These are phyloP conservation scores for Lichina pygmaea DNA, from an alignment of 495 filamentous ascomycete genomes.

Conservation along the genomic window DNA sequence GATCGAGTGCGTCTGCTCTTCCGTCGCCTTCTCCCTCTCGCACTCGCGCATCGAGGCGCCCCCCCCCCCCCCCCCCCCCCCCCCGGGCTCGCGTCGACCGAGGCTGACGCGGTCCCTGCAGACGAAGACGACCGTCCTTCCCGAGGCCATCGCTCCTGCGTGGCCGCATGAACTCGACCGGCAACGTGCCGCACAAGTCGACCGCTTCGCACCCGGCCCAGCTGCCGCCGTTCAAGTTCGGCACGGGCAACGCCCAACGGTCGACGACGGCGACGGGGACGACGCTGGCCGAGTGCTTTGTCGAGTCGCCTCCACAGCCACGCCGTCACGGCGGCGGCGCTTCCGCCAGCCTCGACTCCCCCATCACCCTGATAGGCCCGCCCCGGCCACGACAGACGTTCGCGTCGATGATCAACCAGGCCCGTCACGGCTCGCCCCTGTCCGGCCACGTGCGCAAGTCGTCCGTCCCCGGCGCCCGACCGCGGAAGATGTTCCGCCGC, in stretches of 20 bases:
- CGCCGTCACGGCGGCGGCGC: too few relatives aligned
- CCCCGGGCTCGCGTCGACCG: too few relatives aligned
- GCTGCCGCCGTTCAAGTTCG: conserved; percentile 51
- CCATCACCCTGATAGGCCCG: conserved; percentile 18
- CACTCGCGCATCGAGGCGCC: too few relatives aligned
- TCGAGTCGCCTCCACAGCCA: conserved; percentile 29
- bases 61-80: too few relatives aligned
- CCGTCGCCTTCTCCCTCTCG: not conserved
- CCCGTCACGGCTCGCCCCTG: conserved; percentile 45
- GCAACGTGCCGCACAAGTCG: conserved; percentile 17
- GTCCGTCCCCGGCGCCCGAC: conserved; percentile 43
- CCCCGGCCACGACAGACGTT: conserved; percentile 36
- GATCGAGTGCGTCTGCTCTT: not conserved
- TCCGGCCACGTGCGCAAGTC: conserved; percentile 39
- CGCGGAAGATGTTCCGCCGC: conserved; percentile 66
- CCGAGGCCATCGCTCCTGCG: conserved; percentile 32
- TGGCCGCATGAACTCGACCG: conserved; percentile 28
- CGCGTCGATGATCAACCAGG: conserved; percentile 19
- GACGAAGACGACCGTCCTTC: conserved; percentile 30
- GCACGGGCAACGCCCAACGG: conserved; percentile 17
- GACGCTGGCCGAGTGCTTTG: conserved; percentile 54
- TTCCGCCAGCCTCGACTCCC: conserved; percentile 23
- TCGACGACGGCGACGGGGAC: conserved; percentile 24
- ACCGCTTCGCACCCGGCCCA: conserved; percentile 26
- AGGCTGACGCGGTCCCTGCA: conserved; percentile 5